Evolutionary conservation across 2,329 filamentous ascomycete genomes (phyloP).

Genomic region (Graphiopsis chlorocephala): DNA sequence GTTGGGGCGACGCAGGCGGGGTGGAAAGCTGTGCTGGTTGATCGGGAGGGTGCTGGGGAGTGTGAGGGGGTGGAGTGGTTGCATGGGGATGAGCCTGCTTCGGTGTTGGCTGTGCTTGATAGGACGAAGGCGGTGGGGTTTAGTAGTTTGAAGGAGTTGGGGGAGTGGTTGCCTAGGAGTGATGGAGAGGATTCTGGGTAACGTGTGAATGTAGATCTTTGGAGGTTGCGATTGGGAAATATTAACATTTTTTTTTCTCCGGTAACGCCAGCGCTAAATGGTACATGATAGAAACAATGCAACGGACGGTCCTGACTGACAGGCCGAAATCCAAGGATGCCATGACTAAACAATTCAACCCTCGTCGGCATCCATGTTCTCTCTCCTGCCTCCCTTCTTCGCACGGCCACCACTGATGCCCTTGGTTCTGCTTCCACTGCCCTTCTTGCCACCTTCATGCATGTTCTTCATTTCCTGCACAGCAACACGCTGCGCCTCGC

Average conservation of each 20-base stretch:
- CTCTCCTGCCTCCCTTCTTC: conserved; percentile 55
- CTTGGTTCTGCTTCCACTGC: conserved; percentile 44
- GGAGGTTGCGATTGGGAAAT: neutral
- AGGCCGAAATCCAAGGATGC: neutral
- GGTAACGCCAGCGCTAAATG: conserved; percentile 3
- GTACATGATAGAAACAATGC: neutral
- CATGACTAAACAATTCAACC: conserved; percentile 37
- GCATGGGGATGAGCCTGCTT: conserved; percentile 18
- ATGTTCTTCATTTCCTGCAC: conserved; percentile 78
- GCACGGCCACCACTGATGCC: conserved; percentile 47
- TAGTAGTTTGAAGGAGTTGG: conserved; percentile 25
- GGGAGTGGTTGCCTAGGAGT: conserved; percentile 24
- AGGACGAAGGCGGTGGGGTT: conserved; percentile 24
- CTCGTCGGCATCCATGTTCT: conserved; percentile 75
- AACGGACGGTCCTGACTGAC: neutral
- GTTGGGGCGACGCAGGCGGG: conserved; percentile 47
- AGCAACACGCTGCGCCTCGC: conserved; percentile 79
- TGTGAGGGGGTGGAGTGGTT: conserved; percentile 23
- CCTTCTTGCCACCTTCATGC: conserved; percentile 62
- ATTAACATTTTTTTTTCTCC: neutral
- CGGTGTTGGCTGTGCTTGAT: conserved; percentile 21
- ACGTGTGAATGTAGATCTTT: no score
- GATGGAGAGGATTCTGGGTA: neutral
- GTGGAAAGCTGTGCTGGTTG: conserved; percentile 47
- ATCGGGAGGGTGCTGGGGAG: conserved; percentile 31